Evolutionary conservation across 805 yeast genomes (phyloP), one percentile per base, ranked within the genome.

Genomic region (Blastobotrys terrestris): DNA sequence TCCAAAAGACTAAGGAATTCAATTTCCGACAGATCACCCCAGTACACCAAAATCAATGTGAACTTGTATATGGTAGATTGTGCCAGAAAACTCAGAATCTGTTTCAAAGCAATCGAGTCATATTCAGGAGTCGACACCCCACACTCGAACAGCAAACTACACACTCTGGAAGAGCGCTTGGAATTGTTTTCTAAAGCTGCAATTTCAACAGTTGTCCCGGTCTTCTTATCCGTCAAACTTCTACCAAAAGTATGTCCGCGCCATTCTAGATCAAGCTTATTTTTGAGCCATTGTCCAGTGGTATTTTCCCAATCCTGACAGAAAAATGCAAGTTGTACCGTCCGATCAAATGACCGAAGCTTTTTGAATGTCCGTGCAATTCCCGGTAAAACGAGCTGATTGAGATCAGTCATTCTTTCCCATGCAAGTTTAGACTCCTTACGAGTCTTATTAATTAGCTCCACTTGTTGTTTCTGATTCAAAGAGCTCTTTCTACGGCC

Each of bases 71-170:
- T 60, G 15, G 62, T 59, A n/a, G 72, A 59, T 18, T 73, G 61
- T 16, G 69, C 61, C 3, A 71, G 51, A 2, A 77, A 63, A 53
- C 73, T 72, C 14, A 55, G 58, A 35, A 78, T 54, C 20, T 68
- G 46, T 31, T 48, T 44, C 14, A 3, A 60, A 54, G 77, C 82
- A n/a, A 57, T 59, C 3, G 54, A 60, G 6, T 58, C 50, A 18
- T 64, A 60, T 1, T 69, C 59, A 20, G 35, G 35, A 11, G 35
- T 26, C 35, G 35, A 26, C 11, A 75, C 59, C 2, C 86, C 86
- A 56, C 82, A 72, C 57, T 80, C 83, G 59, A 81, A 71, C 2
- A 83, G 56, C 3, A 83, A 51, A 50, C 78, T 72, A 0, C 76
- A 70, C 3, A 77, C 63, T 19, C 67, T 64, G 22, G 67, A 61